Percentiles rank a stretch among this genome's conserved stretches.
These are phyloP conservation scores for Persicaria maculosa DNA, from an alignment of 148 eudicot species.

Conservation along the genomic window DNA sequence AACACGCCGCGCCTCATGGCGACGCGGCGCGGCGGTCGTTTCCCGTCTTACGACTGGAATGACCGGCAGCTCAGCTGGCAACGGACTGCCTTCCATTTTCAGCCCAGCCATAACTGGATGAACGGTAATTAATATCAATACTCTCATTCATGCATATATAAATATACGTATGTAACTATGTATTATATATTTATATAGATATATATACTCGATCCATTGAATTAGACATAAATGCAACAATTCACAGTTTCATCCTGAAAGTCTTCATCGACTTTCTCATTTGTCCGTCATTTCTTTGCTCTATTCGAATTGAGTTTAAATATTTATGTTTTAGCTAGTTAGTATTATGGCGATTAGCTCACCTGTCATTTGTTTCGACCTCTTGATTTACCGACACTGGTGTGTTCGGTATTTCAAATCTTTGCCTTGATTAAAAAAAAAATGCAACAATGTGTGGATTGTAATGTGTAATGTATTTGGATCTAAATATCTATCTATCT, in stretches of 20 bases:
- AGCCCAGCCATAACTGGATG: conserved; percentile 71
- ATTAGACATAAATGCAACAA: too few relatives aligned
- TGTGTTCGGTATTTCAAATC: too few relatives aligned
- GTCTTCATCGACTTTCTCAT: too few relatives aligned
- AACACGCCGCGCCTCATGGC: conserved; percentile 12
- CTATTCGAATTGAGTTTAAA: too few relatives aligned
- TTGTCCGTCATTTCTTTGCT: too few relatives aligned
- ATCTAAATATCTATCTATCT: background rate
- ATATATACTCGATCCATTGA: background rate
- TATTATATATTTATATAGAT: background rate
- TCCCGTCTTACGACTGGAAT: conserved; percentile 32
- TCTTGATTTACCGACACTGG: too few relatives aligned
- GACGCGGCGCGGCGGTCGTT: conserved; percentile 12
- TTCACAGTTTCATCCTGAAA: too few relatives aligned
- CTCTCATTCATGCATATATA: background rate
- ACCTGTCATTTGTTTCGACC: too few relatives aligned
- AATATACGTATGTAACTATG: background rate
- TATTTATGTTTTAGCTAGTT: too few relatives aligned
- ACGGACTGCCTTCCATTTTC: conserved; percentile 62
- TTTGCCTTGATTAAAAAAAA: too few relatives aligned
- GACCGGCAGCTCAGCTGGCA: conserved; percentile 53
- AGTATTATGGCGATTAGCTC: too few relatives aligned
- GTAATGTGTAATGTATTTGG: background rate
- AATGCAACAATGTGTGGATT: too few relatives aligned
- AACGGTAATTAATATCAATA: conserved; percentile 38